A percentile compares a stretch with the other conserved stretches of the same genome.
phyloP scores from a whole-genome alignment of 83 land plant species.

The Diphasiastrum complanatum region DNA sequence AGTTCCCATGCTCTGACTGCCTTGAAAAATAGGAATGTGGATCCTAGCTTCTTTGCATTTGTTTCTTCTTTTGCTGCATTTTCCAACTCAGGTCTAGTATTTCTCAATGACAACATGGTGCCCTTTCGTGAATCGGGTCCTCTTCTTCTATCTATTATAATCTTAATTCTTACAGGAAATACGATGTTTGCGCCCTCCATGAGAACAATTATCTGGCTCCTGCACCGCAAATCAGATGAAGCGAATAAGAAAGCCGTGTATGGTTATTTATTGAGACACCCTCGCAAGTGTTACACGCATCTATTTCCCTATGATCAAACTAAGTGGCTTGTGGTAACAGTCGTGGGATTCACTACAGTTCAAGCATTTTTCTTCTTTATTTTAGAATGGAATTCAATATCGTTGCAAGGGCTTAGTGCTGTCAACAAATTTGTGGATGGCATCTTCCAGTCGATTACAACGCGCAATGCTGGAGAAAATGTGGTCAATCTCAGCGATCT shows the following conservation, averaged over 20 bases:
- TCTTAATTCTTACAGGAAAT: slow-evolving; percentile 47
- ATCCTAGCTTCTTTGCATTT: slow-evolving; percentile 29
- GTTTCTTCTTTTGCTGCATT: slow-evolving; percentile 50
- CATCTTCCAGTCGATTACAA: too few species aligned
- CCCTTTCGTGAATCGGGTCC: slow-evolving; percentile 34
- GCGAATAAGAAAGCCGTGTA: slow-evolving; percentile 17
- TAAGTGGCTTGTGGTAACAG: background rate
- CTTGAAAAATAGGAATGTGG: too few species aligned
- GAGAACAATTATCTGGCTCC: slow-evolving; percentile 32
- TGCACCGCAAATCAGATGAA: background rate
- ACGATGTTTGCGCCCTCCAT: slow-evolving; percentile 48
- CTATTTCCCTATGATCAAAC: slow-evolving; percentile 26
- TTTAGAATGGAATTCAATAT: background rate
- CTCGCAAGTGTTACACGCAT: slow-evolving; percentile 36
- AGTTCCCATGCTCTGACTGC: too few species aligned
- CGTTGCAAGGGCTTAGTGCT: background rate
- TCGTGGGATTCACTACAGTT: background rate
- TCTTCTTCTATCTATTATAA: slow-evolving; percentile 31
- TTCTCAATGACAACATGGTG: slow-evolving; percentile 62
- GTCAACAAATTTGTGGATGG: background rate
- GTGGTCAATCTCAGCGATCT: background rate
- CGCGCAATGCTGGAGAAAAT: too few species aligned
- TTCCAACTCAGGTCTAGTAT: slow-evolving; percentile 50
- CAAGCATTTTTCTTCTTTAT: background rate
- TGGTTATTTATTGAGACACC: slow-evolving; percentile 5